Base-by-base conservation (phyloP, 2,329 filamentous ascomycete genomes). In the Diaporthe nobilis region DNA sequence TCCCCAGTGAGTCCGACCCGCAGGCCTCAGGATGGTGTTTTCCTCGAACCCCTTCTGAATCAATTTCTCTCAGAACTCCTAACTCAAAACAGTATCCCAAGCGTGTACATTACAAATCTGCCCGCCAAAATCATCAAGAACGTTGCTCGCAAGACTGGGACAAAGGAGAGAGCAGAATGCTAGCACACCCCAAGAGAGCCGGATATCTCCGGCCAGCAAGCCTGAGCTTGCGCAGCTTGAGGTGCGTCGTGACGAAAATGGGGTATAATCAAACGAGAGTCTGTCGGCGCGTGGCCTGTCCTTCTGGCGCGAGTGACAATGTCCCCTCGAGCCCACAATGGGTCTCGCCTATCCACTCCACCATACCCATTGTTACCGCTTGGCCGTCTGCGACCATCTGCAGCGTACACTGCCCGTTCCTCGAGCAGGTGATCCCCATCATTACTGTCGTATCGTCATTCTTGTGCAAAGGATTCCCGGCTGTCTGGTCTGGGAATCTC, bases 251-350 rank as follows among this genome's bases (percentile, higher is more conserved):
- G 47, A 22, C 25, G 68, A 44, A 20, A 58, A 55, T 44, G 31
- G 73, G 75, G 75, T 77, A 75, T 75, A 73, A 73, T 71, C 53
- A 71, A 75, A 73, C 34, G 70, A 77, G 49, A 68, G 74, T 67
- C 44, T 55, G 53, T 44, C 28, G 49, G 47, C 51, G 15, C 6
- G 17, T 55, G 22, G 39, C 53, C 65, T 60, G n/a, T 22, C 60
- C 22, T 37, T 22, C 28, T 39, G 60, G 39, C 47, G 42, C 53
- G 34, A 57, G 39, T 42, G 60, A 68, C 63, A 28, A 39, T n/a
- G 44, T 55, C 34, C 37, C n/a, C 63, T 67, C 28, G 63, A 70
- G n/a, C 67, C 47, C 28, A 53, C 37, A 20, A 20, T 22, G 22
- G 20, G 22, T 65, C 17, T 47, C 22, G n/a, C 25, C 49, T 13